Evolutionary conservation across 2,329 filamentous ascomycete species (phyloP), one percentile per base, ranked within the genome.

Genomic region (Venturia asperata): DNA sequence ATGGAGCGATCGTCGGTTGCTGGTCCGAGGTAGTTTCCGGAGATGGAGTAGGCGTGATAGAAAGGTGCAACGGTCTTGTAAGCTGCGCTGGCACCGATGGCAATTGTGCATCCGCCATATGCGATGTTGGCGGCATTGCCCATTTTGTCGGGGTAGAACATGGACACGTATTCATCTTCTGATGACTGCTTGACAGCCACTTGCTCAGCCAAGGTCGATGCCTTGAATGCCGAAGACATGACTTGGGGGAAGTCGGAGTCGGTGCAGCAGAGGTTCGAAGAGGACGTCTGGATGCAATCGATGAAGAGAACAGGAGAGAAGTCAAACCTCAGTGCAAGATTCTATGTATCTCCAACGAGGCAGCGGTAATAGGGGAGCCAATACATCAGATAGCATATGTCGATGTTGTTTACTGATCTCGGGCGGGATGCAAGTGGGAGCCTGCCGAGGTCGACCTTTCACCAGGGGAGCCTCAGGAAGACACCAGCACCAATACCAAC

Each of bases 1-100:
- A 82, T 67, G 19, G 74, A 75, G 24, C 74, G 71, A 34, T 78
- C 75, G 0, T 72, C 78, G 21, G 74, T 71, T 2, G 79, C 76
- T 1, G 81, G 80, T 1, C 81, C 79, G 0, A 80, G 75, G 61
- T 77, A 83, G 65, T 80, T 74, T 0, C 81, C 81, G 0, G 78
- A 68, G 0, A 79, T 68, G 0, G 80, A 80, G 69, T 82, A 82
- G 4, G 82, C 71, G 2, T 75, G 72, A 69, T 80, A 77, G 1
- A 68, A 69, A 1, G 43, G n/a, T 0, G 76, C 72, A 0, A 79
- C 75, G 0, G 77, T 77, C 2, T 72, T 70, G 56, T 68, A 76
- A 0, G 80, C 80, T 0, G 79, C 76, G 67, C 77, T 76, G 11
- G 76, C 72, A 0, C 78, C 80, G 2, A 77, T 67, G 4, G 70